Conservation (phyloP, 495 filamentous ascomycete genomes). For the Penicillium riverlandense region DNA sequence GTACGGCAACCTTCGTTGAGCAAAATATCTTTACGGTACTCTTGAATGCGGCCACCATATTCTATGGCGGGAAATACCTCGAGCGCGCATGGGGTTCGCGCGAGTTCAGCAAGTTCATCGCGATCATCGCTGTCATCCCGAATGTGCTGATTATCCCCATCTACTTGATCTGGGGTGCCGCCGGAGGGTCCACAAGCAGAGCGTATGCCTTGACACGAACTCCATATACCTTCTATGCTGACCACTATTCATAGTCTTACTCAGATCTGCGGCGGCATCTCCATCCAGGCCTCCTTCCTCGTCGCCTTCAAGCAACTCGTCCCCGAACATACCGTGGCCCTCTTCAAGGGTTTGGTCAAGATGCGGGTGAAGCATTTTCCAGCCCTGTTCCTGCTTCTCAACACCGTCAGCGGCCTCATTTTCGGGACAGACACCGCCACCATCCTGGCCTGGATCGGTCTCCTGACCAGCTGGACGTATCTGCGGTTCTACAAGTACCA, state of each 20-base stretch:
- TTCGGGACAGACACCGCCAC: slow-evolving; percentile 81
- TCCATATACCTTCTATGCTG: slow-evolving; percentile 19
- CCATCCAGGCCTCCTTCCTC: slow-evolving; percentile 87
- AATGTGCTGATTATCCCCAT: slow-evolving; percentile 67
- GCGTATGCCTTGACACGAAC: slow-evolving; percentile 48
- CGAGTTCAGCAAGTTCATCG: slow-evolving; percentile 87
- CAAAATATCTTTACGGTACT: slow-evolving; percentile 84
- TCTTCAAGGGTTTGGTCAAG: slow-evolving; percentile 80
- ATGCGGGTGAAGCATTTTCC: slow-evolving; percentile 93
- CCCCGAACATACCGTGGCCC: slow-evolving; percentile 92
- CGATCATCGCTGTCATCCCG: slow-evolving; percentile 69
- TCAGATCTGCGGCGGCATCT: slow-evolving; percentile 79
- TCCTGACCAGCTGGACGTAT: slow-evolving; percentile 89
- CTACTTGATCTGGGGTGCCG: slow-evolving; percentile 63
- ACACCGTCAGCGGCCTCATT: slow-evolving; percentile 67
- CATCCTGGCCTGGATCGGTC: slow-evolving; percentile 71
- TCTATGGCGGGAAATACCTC: slow-evolving; percentile 91
- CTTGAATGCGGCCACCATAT: slow-evolving; percentile 73
- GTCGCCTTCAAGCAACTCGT: slow-evolving; percentile 98
- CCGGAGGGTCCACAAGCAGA: slow-evolving; percentile 59
- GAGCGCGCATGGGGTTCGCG: slow-evolving; percentile 93
- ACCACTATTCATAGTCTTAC: slow-evolving; percentile 47
- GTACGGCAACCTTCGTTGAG: slow-evolving; percentile 83
- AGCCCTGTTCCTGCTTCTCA: slow-evolving; percentile 76
- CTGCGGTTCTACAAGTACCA: slow-evolving; percentile 93